These are phyloP conservation scores for Colletotrichum higginsianum DNA, from an alignment of 2,329 filamentous ascomycete species.

Conservation along the genomic window DNA sequence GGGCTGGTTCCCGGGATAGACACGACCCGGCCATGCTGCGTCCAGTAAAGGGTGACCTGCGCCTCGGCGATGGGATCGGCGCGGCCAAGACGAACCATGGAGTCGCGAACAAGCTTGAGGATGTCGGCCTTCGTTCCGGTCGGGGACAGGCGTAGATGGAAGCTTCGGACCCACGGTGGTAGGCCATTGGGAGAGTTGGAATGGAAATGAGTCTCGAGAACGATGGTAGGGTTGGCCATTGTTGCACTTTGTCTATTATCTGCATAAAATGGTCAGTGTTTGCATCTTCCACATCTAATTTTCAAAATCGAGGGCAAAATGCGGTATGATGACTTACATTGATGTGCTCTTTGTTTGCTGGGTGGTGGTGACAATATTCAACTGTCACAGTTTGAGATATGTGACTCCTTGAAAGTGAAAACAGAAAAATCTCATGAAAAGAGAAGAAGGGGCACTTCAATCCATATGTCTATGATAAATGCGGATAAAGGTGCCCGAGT, in stretches of 20 bases:
- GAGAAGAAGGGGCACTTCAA: neutral
- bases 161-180: slow-evolving; percentile 13
- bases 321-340: neutral
- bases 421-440: neutral
- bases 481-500: neutral
- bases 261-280: neutral
- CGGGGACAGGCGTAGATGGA: slow-evolving; percentile 28
- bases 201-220: slow-evolving; percentile 34
- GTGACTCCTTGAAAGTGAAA: neutral
- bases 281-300: rapidly evolving
- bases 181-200: neutral
- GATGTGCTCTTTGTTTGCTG: neutral
- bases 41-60: slow-evolving; percentile 36
- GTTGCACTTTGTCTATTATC: neutral
- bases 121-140: slow-evolving; percentile 26
- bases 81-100: slow-evolving; percentile 20
- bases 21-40: slow-evolving; percentile 18
- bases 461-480: neutral
- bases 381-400: neutral
- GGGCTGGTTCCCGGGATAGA: slow-evolving; percentile 14
- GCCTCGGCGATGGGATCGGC: slow-evolving; percentile 31
- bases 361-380: neutral
- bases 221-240: slow-evolving; percentile 16
- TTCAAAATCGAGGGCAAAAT: neutral
- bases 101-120: slow-evolving; percentile 22